Evolutionary conservation across 768 basidiomycete species (phyloP).

Genomic region (Daedalea quercina): DNA sequence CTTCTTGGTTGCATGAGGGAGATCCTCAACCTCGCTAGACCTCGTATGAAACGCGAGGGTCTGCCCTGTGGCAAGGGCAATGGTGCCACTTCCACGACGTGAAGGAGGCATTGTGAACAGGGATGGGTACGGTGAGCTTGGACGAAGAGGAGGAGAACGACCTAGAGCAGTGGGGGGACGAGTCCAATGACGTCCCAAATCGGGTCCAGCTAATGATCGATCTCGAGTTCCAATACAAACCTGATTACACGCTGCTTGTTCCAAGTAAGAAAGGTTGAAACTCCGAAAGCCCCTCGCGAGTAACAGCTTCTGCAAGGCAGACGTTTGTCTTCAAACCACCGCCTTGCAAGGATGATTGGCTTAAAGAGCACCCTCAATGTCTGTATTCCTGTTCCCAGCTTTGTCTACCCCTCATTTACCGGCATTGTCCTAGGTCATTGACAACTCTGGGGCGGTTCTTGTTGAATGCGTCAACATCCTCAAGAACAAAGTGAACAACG

Average conservation of each 20-base stretch:
- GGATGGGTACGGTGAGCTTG: background rate
- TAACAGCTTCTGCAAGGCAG: background rate
- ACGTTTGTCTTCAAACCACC: background rate
- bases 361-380: constrained; percentile 91
- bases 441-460: constrained; percentile 93
- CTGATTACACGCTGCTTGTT: background rate
- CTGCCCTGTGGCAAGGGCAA: constrained; percentile 67
- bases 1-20: constrained; percentile 94
- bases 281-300: too few species aligned
- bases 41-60: constrained; percentile 83
- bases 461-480: constrained; percentile 96
- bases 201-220: constrained; percentile 2
- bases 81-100: constrained; percentile 72
- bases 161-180: background rate
- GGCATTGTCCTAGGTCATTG: constrained; percentile 64
- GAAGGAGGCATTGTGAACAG: constrained; percentile 49
- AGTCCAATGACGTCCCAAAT: constrained; percentile 3
- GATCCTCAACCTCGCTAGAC: constrained; percentile 73
- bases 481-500: constrained; percentile 93
- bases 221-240: background rate
- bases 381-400: constrained; percentile 16
- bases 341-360: constrained; percentile 77
- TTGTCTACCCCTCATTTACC: background rate
- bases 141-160: background rate
- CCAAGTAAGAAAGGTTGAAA: too few species aligned